Percentiles rank a stretch among this genome's conserved stretches.
Evolutionary conservation across 345 rosid genomes (phyloP).

Genomic region (Lumnitzera racemosa): DNA sequence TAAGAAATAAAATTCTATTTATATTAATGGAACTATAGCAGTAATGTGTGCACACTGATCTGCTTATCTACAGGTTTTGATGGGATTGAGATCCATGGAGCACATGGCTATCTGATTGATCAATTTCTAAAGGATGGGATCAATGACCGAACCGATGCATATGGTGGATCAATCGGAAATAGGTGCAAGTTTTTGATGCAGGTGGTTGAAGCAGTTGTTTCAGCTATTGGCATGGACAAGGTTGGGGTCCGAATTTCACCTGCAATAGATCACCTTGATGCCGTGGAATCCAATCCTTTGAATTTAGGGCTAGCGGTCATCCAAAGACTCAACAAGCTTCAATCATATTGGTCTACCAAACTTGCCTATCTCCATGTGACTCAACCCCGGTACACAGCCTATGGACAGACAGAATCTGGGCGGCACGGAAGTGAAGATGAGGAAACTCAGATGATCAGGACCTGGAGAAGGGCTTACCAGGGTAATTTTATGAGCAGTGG

Average conservation of each 20-base stretch:
- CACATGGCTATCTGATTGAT: slow-evolving; percentile 19
- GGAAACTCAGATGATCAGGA: slow-evolving; percentile 9
- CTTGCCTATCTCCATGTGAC: slow-evolving; percentile 16
- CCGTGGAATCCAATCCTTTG: slow-evolving; percentile 11
- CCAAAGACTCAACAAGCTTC: slow-evolving; percentile 13
- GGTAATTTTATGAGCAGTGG: slow-evolving; percentile 15
- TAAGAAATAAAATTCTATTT: no score
- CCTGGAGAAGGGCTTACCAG: slow-evolving; percentile 12
- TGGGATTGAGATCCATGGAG: slow-evolving; percentile 17
- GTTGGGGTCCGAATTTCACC: slow-evolving; percentile 12
- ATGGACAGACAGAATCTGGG: slow-evolving; percentile 14
- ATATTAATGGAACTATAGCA: no score
- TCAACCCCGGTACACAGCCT: slow-evolving; percentile 14
- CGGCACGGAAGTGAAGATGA: slow-evolving; percentile 7
- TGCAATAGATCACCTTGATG: slow-evolving; percentile 16
- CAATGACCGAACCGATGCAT: slow-evolving; percentile 11
- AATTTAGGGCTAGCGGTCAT: slow-evolving; percentile 12
- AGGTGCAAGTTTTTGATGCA: slow-evolving; percentile 11
- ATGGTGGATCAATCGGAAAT: slow-evolving; percentile 14
- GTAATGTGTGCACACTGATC: neutral
- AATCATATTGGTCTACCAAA: slow-evolving; percentile 2
- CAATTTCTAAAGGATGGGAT: slow-evolving; percentile 17
- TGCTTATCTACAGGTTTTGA: slow-evolving; percentile 10
- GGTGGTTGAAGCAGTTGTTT: slow-evolving; percentile 14
- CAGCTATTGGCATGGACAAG: slow-evolving; percentile 7